Percentiles rank a stretch among this genome's conserved stretches.
Conservation (phyloP, 148 eudicot genomes). For the Talinum fruticosum region DNA sequence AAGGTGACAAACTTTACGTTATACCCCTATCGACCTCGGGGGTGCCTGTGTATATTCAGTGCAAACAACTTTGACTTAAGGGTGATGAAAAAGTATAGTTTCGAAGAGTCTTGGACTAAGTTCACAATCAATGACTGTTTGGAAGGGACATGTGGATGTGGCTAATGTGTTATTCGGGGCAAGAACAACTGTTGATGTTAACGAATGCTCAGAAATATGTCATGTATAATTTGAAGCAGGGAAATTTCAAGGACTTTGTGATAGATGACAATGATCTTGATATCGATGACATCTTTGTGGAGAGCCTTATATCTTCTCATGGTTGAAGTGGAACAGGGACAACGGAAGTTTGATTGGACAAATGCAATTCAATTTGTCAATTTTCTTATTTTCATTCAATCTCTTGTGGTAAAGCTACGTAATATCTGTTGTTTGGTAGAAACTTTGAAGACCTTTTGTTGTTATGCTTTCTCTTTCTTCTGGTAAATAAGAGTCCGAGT, state of each 20-base stretch:
- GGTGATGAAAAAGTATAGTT: conserved; percentile 10
- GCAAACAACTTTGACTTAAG: background rate
- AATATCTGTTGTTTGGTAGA: too few relatives aligned
- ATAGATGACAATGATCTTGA: background rate
- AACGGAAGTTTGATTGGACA: too few relatives aligned
- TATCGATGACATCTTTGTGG: background rate
- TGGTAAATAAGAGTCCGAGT: too few relatives aligned
- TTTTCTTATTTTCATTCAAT: too few relatives aligned
- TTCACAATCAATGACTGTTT: background rate
- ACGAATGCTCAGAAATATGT: background rate
- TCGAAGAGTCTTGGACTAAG: conserved; percentile 9
- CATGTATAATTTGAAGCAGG: background rate
- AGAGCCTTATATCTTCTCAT: conserved; percentile 16
- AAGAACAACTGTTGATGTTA: background rate
- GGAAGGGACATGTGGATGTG: too few relatives aligned
- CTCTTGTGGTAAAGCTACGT: too few relatives aligned
- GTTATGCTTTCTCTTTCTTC: too few relatives aligned
- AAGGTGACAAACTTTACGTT: background rate
- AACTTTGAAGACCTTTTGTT: too few relatives aligned
- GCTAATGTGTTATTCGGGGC: background rate
- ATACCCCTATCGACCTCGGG: background rate
- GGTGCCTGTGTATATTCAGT: background rate
- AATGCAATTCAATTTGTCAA: too few relatives aligned
- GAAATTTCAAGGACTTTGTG: conserved; percentile 2
- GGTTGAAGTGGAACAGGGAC: too few relatives aligned